These are phyloP conservation scores for Cercospora berteroae DNA, from an alignment of 2,329 filamentous ascomycete genomes.

Conservation along the genomic window DNA sequence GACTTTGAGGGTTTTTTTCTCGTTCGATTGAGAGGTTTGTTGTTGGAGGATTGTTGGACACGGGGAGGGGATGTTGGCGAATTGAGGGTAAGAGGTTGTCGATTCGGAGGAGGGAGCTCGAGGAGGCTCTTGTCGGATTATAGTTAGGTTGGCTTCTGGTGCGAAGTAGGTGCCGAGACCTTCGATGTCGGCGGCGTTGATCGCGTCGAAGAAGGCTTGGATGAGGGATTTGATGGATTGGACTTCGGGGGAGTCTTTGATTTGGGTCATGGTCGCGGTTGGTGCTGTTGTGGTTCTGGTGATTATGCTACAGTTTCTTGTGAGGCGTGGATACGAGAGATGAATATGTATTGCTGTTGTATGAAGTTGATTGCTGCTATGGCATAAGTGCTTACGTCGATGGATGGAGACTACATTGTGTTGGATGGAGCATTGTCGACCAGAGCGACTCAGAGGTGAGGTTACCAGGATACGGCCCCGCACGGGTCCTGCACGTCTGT, in stretches of 20 bases:
- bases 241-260: slow-evolving; percentile 10
- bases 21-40: neutral
- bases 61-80: slow-evolving; percentile 8
- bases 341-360: neutral
- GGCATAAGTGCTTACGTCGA: neutral
- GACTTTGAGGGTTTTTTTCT: slow-evolving; percentile 2
- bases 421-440: neutral
- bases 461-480: neutral
- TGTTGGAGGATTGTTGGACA: neutral
- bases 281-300: neutral
- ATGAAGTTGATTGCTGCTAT: neutral
- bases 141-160: slow-evolving; percentile 66
- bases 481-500: neutral
- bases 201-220: slow-evolving; percentile 25
- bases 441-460: neutral
- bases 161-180: slow-evolving; percentile 69
- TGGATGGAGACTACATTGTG: neutral
- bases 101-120: slow-evolving; percentile 7
- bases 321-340: neutral
- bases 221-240: slow-evolving; percentile 23
- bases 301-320: neutral
- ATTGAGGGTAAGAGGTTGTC: slow-evolving; percentile 29
- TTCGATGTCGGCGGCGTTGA: slow-evolving; percentile 39
- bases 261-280: slow-evolving; percentile 16
- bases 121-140: slow-evolving; percentile 25